These are phyloP conservation scores for Globisporangium barbulae DNA, from an alignment of 352 stramenopile species.

Conservation along the genomic window DNA sequence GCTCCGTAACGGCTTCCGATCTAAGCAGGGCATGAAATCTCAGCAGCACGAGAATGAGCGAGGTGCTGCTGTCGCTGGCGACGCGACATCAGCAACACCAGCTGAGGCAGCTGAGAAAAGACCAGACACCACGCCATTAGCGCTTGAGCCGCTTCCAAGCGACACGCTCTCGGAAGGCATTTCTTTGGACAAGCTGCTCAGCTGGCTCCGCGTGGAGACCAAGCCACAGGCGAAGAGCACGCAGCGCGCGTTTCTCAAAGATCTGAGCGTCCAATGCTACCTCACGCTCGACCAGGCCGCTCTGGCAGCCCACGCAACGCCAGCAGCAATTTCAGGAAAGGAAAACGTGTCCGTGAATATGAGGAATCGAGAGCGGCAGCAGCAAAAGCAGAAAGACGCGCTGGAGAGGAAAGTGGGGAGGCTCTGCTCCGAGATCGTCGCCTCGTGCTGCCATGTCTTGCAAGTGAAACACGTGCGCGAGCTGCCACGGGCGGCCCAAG, in stretches of 20 bases:
- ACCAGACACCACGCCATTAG: not conserved
- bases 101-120: not conserved
- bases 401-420: slow-evolving; percentile 23
- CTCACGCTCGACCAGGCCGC: slow-evolving; percentile 22
- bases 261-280: slow-evolving; percentile 24
- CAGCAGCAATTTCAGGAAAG: not conserved
- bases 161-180: slow-evolving; percentile 26
- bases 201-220: slow-evolving; percentile 29
- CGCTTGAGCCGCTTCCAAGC: slow-evolving; percentile 14
- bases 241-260: slow-evolving; percentile 21
- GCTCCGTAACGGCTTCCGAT: not conserved
- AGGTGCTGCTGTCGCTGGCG: not conserved
- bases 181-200: slow-evolving; percentile 28
- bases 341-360: not conserved
- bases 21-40: not conserved
- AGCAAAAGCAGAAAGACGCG: slow-evolving; percentile 13
- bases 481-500: slow-evolving; percentile 14
- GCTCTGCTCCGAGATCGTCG: slow-evolving; percentile 34
- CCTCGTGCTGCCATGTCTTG: slow-evolving; percentile 25
- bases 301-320: not conserved
- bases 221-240: not conserved
- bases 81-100: not conserved
- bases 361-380: not conserved
- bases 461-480: slow-evolving; percentile 18
- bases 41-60: not conserved